Evolutionary conservation across 2,329 filamentous ascomycete genomes (phyloP).

Genomic region (Pseudomassariella vexata): DNA sequence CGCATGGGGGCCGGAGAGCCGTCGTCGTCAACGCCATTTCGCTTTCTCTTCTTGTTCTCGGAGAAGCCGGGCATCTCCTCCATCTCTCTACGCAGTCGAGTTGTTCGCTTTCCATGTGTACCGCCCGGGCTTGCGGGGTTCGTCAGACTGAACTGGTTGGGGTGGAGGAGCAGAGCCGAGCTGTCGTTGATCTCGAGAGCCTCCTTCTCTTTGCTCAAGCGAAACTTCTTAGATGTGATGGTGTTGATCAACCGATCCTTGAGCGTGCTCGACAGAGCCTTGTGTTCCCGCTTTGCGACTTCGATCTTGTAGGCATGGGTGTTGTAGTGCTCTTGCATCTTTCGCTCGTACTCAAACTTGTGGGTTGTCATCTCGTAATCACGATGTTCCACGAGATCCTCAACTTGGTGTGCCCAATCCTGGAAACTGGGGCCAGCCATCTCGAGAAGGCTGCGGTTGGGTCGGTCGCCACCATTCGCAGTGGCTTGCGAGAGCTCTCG

Average conservation of each 20-base stretch:
- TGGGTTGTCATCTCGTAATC: conserved; percentile 79
- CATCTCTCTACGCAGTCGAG: conserved; percentile 53
- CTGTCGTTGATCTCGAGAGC: conserved; percentile 62
- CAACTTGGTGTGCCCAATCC: conserved; percentile 79
- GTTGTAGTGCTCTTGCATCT: conserved; percentile 52
- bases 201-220: conserved; percentile 61
- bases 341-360: conserved; percentile 68
- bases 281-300: conserved; percentile 57
- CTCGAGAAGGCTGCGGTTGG: conserved; percentile 54
- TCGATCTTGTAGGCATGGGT: conserved; percentile 57
- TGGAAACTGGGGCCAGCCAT: conserved; percentile 81
- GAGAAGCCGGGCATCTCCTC: conserved; percentile 51
- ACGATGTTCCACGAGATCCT: conserved; percentile 80
- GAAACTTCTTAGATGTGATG: conserved; percentile 58
- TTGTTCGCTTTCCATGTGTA: conserved; percentile 57
- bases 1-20: conserved; percentile 56
- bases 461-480: conserved; percentile 27
- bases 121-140: conserved; percentile 61
- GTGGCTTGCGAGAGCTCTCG: conserved; percentile 27
- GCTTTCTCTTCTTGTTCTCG: conserved; percentile 58
- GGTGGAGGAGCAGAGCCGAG: conserved; percentile 59
- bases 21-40: conserved; percentile 53
- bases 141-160: conserved; percentile 61
- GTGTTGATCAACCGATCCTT: conserved; percentile 63
- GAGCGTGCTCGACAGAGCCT: conserved; percentile 52